A percentile compares a stretch with the other conserved stretches of the same genome.
These are phyloP conservation scores for Chlorella vulgaris DNA, from an alignment of 139 green algal species.

Conservation along the genomic window DNA sequence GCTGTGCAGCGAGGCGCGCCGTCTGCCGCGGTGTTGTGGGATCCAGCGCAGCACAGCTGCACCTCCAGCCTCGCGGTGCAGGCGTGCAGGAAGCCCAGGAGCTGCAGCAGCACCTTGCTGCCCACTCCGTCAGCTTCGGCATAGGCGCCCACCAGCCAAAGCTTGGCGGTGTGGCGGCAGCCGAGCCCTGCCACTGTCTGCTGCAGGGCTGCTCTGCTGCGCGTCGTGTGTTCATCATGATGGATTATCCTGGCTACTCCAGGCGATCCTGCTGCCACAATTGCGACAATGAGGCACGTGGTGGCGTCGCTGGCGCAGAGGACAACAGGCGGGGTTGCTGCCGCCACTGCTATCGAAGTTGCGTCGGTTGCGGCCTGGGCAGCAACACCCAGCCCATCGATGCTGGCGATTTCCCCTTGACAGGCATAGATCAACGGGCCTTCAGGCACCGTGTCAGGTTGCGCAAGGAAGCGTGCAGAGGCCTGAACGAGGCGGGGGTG, in stretches of 20 bases:
- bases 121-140: neutral
- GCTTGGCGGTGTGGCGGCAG: neutral
- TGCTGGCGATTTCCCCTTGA: neutral
- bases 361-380: neutral
- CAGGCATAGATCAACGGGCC: neutral
- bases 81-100: constrained; percentile 14
- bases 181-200: constrained; percentile 8
- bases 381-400: no score
- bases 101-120: neutral
- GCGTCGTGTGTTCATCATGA: constrained; percentile 3
- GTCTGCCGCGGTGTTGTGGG: neutral
- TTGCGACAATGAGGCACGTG: constrained; percentile 8
- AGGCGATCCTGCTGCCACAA: neutral
- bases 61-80: neutral
- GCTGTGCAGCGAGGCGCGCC: neutral
- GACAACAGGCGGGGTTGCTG: neutral
- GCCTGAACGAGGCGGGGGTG: neutral
- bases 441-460: neutral
- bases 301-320: constrained; percentile 28
- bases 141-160: constrained; percentile 27
- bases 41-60: constrained; percentile 7
- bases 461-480: neutral
- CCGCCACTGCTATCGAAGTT: neutral
- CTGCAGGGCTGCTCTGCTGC: neutral
- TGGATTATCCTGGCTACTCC: constrained; percentile 1